Evolutionary conservation across 2,329 filamentous ascomycete species (phyloP).

Genomic region (Bipolaris zeicola): DNA sequence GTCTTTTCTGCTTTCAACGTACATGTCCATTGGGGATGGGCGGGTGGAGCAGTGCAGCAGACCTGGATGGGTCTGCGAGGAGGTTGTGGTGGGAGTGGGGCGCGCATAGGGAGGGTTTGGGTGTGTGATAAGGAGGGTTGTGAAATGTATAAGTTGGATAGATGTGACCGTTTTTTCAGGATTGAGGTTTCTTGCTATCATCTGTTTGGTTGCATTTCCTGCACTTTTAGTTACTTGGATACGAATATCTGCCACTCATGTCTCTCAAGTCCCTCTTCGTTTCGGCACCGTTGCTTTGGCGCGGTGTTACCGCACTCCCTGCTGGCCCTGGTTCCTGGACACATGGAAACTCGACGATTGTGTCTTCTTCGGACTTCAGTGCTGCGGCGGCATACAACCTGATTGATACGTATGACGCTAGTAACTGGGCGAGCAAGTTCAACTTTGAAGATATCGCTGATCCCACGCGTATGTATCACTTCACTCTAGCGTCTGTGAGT

Average conservation of each 20-base stretch:
- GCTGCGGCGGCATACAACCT: slow-evolving; percentile 34
- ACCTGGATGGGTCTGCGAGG: slow-evolving; percentile 7
- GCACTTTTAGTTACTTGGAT: slow-evolving; percentile 1
- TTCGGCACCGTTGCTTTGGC: slow-evolving; percentile 29
- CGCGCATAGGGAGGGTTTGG: not conserved
- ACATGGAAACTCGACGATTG: slow-evolving; percentile 24
- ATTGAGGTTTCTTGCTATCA: not conserved
- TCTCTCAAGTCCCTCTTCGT: slow-evolving; percentile 19
- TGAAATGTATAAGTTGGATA: slow-evolving; percentile 16
- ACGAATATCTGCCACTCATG: slow-evolving; percentile 18
- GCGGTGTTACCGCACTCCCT: slow-evolving; percentile 25
- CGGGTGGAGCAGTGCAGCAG: slow-evolving; percentile 2
- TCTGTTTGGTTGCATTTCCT: not conserved
- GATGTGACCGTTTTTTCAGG: not conserved
- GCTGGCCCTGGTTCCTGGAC: slow-evolving; percentile 32
- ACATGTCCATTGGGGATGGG: not conserved
- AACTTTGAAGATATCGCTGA: slow-evolving; percentile 44
- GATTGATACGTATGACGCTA: slow-evolving; percentile 45
- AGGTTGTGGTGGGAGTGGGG: not conserved
- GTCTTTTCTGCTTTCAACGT: not conserved
- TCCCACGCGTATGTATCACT: slow-evolving; percentile 39
- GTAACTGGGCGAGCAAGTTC: slow-evolving; percentile 48
- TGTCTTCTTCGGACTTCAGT: slow-evolving; percentile 12
- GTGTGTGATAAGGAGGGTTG: slow-evolving; percentile 1
- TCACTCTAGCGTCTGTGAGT: not conserved